phyloP scores from a whole-genome alignment of 2,329 filamentous ascomycete genomes.

The Trichophyton benhamiae region DNA sequence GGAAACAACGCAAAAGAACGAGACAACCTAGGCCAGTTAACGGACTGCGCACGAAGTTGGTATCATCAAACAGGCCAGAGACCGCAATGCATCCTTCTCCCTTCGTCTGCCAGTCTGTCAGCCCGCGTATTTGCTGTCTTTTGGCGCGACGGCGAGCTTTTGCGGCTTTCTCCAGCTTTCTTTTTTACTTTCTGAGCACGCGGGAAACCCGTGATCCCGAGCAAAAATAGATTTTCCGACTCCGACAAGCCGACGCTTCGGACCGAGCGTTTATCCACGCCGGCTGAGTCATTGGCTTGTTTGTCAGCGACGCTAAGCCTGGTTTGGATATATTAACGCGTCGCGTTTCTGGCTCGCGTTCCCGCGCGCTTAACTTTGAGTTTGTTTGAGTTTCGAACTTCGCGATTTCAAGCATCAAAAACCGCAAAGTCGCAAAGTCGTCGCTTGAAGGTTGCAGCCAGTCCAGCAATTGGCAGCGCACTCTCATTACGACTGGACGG shows the following conservation, averaged over 20 bases:
- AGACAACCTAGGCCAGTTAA: not conserved
- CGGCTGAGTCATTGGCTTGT: conserved; percentile 10
- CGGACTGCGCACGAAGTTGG: not conserved
- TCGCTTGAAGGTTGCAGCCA: not conserved
- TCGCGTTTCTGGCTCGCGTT: conserved; percentile 7
- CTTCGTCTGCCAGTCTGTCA: no score
- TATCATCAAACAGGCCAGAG: not conserved
- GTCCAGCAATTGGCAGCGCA: not conserved
- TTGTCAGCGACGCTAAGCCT: conserved; percentile 9
- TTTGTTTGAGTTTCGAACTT: not conserved
- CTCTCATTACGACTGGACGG: not conserved
- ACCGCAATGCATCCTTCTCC: not conserved
- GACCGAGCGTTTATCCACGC: conserved; percentile 25
- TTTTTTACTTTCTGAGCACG: not conserved
- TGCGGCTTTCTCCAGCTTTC: not conserved
- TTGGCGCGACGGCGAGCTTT: not conserved
- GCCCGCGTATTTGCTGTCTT: not conserved
- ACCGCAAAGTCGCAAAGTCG: not conserved
- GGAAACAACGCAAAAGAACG: not conserved
- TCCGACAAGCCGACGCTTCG: conserved; percentile 17
- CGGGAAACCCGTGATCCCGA: conserved; percentile 5
- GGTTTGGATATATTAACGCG: conserved; percentile 8
- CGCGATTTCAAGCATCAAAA: not conserved
- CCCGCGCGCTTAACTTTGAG: not conserved
- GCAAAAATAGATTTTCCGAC: conserved; percentile 3